Evolutionary conservation across 225 moss, liverwort and hornwort genomes (phyloP), one percentile per base, ranked within the genome.

Genomic region (Polytrichum commune): DNA sequence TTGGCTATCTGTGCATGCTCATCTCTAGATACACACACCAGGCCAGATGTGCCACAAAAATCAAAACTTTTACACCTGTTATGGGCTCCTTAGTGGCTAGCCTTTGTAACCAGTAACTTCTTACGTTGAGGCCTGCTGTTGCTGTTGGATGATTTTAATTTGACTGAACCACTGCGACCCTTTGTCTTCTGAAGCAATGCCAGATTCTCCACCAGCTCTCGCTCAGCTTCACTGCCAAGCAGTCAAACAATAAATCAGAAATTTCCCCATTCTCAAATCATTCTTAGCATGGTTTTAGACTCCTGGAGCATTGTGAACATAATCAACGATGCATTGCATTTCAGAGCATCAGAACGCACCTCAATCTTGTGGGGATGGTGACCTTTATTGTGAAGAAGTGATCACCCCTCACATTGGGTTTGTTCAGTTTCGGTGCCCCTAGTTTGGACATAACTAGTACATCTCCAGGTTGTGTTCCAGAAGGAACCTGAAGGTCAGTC

Each of bases 391-490:
- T 94, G 72, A 95, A 95, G 80, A 76, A 95, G 77, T 98, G 97
- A 77, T 98, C 97, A 64, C 97, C 97, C 76, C 97, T 90, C 30
- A 86, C 84, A 62, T 85, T 88, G 35, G 95, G 90, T 80, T 90
- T 94, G 85, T 95, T 98, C 70, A 98, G 54, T 80, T 95, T 98
- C 3, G 97, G 97, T 18, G 85, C 94, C 76, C 97, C 97, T 27
- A 89, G 83, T 80, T 90, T 98, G 27, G 91, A 82, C 78, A 98
- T 85, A 73, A 98, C 92, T 18, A 98, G 77, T 30, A 91, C 69
- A 82, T 98, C 97, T 71, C 92, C 92, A 80, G 97, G 97, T 82
- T 98, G 97, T 10, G 91, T 98, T 76, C 97, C 97, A 77, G 63
- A 79, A 64, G 97, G 95, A 65, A 98, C 79, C 79, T 89, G 88